Base-by-base conservation (phyloP, 306 rosid genomes). In the Cyclanthera cordifolia region DNA sequence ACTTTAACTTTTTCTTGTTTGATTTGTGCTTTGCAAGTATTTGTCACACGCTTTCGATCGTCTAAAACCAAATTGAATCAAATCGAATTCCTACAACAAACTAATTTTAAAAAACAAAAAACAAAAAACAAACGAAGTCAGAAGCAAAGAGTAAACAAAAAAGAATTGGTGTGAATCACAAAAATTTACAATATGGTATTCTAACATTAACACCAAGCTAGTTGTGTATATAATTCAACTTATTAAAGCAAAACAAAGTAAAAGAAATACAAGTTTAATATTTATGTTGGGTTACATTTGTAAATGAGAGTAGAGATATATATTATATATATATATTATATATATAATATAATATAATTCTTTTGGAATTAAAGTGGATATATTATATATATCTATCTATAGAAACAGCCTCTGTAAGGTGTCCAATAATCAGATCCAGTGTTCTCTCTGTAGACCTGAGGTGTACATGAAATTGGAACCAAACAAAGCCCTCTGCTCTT, bases 361-460 rank as follows among this genome's bases (percentile, higher is more conserved):
- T 63, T 39, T 6, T 6, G 17, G n/a, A n/a, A 60, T 16, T 4
- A 58, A 34, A 32, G 67, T 59, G 2, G 4, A 34, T 34, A 34
- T 34, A 34, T 34, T 53, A 21, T 21, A 16, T 53, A 4, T 27
- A 11, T 21, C 81, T 74, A 89, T 78, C 96, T 79, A 74, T 86
- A 93, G 73, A 85, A 83, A 84, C 96, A 84, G 10, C 98, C 96
- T 86, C 96, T 79, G 27, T 87, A 93, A 1, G 96, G 96, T 12
- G 98, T 84, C 98, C 95, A 93, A 71, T 87, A 87, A 66, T 93
- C 95, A n/a, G 98, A 88, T 50, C 87, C 95, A 11, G 76, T 80
- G 53, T 83, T 87, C 52, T 93, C 98, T 67, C 94, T 86, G 54
- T 77, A 89, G 72, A 85, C 83, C 16, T 84, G 85, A 37, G 98